Percentiles rank a stretch among this genome's conserved stretches.
These are phyloP conservation scores for Periconia digitata DNA, from an alignment of 2,329 filamentous ascomycete species.

Conservation along the genomic window DNA sequence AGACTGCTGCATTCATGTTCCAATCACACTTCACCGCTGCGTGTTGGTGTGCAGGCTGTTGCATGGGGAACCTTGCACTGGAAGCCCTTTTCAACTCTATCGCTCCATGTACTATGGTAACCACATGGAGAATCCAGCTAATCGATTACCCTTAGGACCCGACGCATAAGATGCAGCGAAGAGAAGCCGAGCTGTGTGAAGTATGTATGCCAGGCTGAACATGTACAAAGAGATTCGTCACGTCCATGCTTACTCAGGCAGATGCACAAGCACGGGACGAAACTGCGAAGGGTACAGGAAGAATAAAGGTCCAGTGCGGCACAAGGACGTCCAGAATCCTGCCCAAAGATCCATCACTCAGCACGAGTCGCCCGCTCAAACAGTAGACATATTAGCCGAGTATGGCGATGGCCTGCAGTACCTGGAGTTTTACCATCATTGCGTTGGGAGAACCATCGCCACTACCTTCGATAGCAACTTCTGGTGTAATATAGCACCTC, in stretches of 20 bases:
- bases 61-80: not conserved
- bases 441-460: constrained; percentile 41
- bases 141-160: constrained; percentile 13
- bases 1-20: no score
- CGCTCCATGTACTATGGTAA: not conserved
- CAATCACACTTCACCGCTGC: no score
- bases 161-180: constrained; percentile 30
- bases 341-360: not conserved
- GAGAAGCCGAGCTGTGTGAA: constrained; percentile 20
- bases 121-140: constrained; percentile 3
- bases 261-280: constrained; percentile 33
- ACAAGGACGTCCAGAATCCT: not conserved
- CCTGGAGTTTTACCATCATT: constrained; percentile 47
- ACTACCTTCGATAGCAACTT: constrained; percentile 39
- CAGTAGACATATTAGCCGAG: constrained; percentile 8
- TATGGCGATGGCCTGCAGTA: constrained; percentile 21
- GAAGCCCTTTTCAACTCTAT: not conserved
- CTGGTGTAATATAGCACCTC: constrained; percentile 46
- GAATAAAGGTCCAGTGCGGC: not conserved
- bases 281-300: constrained; percentile 31
- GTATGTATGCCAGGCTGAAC: constrained; percentile 8
- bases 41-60: no score
- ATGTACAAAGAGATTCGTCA: not conserved
- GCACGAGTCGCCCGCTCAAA: not conserved
- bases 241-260: constrained; percentile 11